Conservation (phyloP, 371 early-diverging fungal species). For the Mucor velutinosus region DNA sequence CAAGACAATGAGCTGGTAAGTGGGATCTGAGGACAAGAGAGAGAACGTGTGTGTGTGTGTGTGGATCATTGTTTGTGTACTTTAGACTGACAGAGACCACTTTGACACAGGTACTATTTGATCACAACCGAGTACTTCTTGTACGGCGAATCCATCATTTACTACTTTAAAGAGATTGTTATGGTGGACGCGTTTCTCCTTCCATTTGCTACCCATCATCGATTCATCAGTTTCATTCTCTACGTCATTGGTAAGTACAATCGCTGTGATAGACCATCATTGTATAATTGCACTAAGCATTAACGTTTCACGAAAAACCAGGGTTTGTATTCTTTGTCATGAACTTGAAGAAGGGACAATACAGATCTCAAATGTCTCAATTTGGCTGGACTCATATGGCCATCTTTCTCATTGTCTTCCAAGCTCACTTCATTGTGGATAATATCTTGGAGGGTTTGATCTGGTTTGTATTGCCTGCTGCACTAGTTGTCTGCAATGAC, state of each 20-base stretch:
- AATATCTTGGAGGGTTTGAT: conserved; percentile 97
- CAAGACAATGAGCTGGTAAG: conserved; percentile 90
- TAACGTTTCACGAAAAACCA: conserved; percentile 18
- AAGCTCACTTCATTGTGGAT: conserved; percentile 93
- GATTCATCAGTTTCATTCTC: conserved; percentile 92
- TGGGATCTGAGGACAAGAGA: too few species aligned
- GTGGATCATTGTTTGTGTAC: background rate
- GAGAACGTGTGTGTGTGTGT: too few species aligned
- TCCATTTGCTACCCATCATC: conserved; percentile 91
- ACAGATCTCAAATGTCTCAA: conserved; percentile 89
- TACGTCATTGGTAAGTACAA: conserved; percentile 73
- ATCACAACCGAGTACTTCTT: conserved; percentile 89
- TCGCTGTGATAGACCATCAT: background rate
- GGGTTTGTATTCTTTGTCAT: conserved; percentile 95
- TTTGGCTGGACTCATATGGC: conserved; percentile 98
- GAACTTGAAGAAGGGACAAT: conserved; percentile 89
- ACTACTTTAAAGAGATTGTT: conserved; percentile 81
- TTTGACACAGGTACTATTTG: conserved; percentile 70
- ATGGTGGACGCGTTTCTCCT: conserved; percentile 82
- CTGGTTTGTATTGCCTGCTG: conserved; percentile 91
- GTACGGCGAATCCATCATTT: conserved; percentile 92
- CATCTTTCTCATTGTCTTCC: conserved; percentile 84
- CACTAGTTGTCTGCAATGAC: conserved; percentile 97
- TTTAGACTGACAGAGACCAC: background rate
- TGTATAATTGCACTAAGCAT: background rate